Evolutionary conservation across 2,329 filamentous ascomycete species (phyloP), one percentile per base, ranked within the genome.

Genomic region (Claviceps capensis): DNA sequence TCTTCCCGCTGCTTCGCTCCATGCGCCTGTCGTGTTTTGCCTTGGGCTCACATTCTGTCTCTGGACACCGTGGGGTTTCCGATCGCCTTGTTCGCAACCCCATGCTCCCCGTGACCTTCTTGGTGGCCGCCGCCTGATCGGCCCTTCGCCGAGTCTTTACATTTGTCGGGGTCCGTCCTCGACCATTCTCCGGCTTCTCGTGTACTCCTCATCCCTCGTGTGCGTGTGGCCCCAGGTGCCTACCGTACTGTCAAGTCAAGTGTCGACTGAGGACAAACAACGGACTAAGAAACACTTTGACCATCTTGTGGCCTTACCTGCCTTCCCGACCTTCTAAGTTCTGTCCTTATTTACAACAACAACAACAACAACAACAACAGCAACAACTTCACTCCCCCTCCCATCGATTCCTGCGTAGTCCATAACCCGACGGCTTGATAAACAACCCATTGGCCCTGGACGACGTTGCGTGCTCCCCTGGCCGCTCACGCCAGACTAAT

Each of bases 381-480:
- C 23, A 44, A 44, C 11, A 23, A 13, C 23, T 19, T 30, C 22
- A 41, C 47, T 16, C 22, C n/a, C 5, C 26, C 17, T 13, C 19
- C 40, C 11, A 19, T 50, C 42, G 30, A 34, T 41, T 2, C 42
- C 26, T 38, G 44, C 45, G n/a, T 34, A 47, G 4, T 42, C 38
- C 22, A 42, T 23, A 37, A 7, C 49, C 37, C 26, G 37, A 36
- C 49, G 26, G 49, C 37, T 23, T 23, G 43, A 47, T 36, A 42
- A 34, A 34, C 43, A 30, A 36, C 6, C 30, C 19, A 51, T 26
- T 45, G 14, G 44, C 19, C 9, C 16, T 17, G 8, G 44, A 47
- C 30, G 43, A 51, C 43, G 49, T 37, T 45, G 49, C 49, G 37
- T 22, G 46, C 17, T 45, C 52, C 44, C 44, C 44, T 44, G 40